Conservation (phyloP, 1,284 basidiomycete species). For the Cutaneotrichosporon sp. region DNA sequence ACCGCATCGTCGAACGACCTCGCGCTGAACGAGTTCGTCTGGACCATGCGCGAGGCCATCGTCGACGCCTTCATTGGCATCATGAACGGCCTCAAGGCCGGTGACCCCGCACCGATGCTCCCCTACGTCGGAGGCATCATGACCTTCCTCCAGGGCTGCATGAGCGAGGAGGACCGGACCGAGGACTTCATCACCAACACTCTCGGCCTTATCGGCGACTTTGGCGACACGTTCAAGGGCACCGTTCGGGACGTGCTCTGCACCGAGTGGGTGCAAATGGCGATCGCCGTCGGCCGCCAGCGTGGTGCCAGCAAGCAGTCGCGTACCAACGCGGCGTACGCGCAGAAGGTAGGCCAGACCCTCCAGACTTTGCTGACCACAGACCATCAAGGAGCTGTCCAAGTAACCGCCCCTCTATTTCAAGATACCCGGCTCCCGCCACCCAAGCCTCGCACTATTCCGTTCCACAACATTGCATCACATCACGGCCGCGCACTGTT, state of each 20-base stretch:
- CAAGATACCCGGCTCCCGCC: constrained; percentile 20
- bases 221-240: constrained; percentile 78
- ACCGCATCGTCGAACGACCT: constrained; percentile 68
- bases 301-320: constrained; percentile 56
- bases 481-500: constrained; percentile 48
- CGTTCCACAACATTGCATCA: constrained; percentile 23
- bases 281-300: constrained; percentile 64
- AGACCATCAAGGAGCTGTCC: constrained; percentile 39
- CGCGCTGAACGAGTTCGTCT: constrained; percentile 71
- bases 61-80: constrained; percentile 96
- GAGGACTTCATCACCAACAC: constrained; percentile 74
- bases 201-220: constrained; percentile 85
- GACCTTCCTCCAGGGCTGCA: constrained; percentile 74
- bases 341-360: constrained; percentile 55
- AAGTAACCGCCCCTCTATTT: constrained; percentile 24
- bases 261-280: constrained; percentile 74
- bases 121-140: constrained; percentile 75
- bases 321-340: constrained; percentile 59
- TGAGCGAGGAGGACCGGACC: constrained; percentile 73
- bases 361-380: constrained; percentile 4
- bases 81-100: constrained; percentile 82
- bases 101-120: constrained; percentile 63
- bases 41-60: constrained; percentile 87
- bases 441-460: constrained; percentile 15
- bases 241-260: constrained; percentile 78